Evolutionary conservation across 805 yeast genomes (phyloP), one percentile per base, ranked within the genome.

Genomic region (Metschnikowia kunwiensis): DNA sequence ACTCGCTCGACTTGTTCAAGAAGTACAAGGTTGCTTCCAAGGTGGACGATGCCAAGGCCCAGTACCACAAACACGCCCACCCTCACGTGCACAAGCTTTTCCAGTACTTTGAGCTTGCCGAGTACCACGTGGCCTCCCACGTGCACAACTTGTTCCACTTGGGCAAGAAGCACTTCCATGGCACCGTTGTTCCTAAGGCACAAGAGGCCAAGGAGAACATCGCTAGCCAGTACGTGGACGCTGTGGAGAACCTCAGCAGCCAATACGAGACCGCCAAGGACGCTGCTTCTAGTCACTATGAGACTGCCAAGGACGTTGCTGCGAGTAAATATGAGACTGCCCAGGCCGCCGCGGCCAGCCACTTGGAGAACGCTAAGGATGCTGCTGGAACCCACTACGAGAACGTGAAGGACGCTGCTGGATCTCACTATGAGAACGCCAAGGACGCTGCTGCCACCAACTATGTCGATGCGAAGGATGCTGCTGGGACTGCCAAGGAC

Each of bases 61-160:
- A 49, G 20, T 55, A 57, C 56, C 31, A 31, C 41, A 32, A 46
- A 20, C 48, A 55, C 50, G 60, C 57, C 30, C 44, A 52, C 37
- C 71, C 72, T 24, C 44, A 42, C 28, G 59, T 64, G 37, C 33
- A 55, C 32, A 53, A 63, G 47, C 22, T 63, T 7, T 67, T 57
- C 51, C 53, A 60, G 46, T 50, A 43, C 30, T 47, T 67, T 32
- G 72, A 65, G 48, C 28, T 58, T 31, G 47, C 49, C 27, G 73
- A 68, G 49, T 46, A 47, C 30, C 54, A 61, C 24, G 57, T 53
- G 25, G 56, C 57, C 35, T 61, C 55, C 30, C 51, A 57, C 17
- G 27, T 53, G 9, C 57, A 53, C 37, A 46, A 36, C 14, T 39
- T 49, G 40, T 49, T 43, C n/a, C 36, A 28, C 18, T 16, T 27